Percentiles rank a stretch among this genome's conserved stretches.
These are phyloP conservation scores for Scenedesmus sp. DNA, from an alignment of 163 green algal species.

Conservation along the genomic window DNA sequence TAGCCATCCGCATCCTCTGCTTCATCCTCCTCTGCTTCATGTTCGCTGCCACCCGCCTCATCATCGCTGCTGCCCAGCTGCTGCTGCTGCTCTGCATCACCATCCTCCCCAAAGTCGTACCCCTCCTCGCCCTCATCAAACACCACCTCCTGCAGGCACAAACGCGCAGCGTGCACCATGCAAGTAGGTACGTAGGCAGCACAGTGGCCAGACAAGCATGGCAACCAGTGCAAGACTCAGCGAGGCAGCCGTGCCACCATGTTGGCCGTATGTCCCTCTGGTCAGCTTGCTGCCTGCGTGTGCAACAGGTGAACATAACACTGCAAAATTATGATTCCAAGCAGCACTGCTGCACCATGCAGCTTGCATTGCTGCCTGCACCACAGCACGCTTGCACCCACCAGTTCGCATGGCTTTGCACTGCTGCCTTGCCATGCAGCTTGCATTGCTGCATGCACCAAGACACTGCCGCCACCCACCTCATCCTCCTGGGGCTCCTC, in stretches of 20 bases:
- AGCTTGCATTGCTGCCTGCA: not conserved
- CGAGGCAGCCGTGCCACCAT: too few species aligned
- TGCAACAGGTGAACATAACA: not conserved
- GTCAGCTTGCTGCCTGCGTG: not conserved
- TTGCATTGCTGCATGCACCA: not conserved
- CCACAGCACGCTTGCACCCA: not conserved
- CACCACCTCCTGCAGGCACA: not conserved
- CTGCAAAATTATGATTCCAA: too few species aligned
- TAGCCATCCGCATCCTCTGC: conserved; percentile 45
- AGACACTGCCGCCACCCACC: not conserved
- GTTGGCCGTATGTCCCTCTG: too few species aligned
- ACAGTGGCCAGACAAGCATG: not conserved
- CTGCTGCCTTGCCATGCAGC: not conserved
- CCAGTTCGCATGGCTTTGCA: not conserved
- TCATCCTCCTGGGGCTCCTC: conserved; percentile 54
- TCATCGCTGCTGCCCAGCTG: conserved; percentile 23
- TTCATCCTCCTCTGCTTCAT: conserved; percentile 22
- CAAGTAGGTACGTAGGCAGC: not conserved
- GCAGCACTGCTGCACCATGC: not conserved
- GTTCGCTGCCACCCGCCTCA: not conserved
- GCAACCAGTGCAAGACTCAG: not conserved
- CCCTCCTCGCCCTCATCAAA: not conserved
- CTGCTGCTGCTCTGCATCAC: conserved; percentile 27
- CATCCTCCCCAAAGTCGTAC: not conserved
- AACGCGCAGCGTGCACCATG: not conserved